These are phyloP conservation scores for Saposhnikovia divaricata DNA, from an alignment of 129 eudicot genomes.

Conservation along the genomic window DNA sequence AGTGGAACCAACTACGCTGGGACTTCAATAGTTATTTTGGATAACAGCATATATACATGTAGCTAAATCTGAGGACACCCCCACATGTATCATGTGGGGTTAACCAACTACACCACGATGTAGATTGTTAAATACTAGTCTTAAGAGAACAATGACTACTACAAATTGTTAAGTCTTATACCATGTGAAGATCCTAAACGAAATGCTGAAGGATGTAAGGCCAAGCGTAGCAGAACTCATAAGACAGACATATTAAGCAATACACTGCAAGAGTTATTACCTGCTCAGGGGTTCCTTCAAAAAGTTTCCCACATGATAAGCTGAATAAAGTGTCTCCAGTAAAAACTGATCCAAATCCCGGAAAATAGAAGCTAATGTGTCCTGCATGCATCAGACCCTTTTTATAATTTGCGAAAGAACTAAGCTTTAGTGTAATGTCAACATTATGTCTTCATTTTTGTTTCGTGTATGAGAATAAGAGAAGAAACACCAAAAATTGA, in stretches of 20 bases:
- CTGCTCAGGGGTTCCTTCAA: constrained; percentile 91
- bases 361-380: constrained; percentile 81
- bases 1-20: too few relatives aligned
- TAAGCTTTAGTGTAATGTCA: not conserved
- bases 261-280: constrained; percentile 22
- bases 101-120: too few relatives aligned
- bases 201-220: not conserved
- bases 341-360: constrained; percentile 64
- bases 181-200: not conserved
- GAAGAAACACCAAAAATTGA: not conserved
- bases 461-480: not conserved
- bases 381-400: constrained; percentile 41
- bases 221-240: not conserved
- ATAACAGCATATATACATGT: too few relatives aligned
- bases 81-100: too few relatives aligned
- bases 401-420: not conserved
- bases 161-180: not conserved
- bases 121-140: not conserved
- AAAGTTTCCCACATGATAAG: constrained; percentile 90
- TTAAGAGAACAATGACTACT: not conserved
- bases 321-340: constrained; percentile 92
- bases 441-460: not conserved
- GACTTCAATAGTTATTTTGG: too few relatives aligned
- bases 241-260: not conserved
- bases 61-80: too few relatives aligned